Evolutionary conservation across 2,329 filamentous ascomycete species (phyloP), one percentile per base, ranked within the genome.

Genomic region (Parafenestella ontariensis): DNA sequence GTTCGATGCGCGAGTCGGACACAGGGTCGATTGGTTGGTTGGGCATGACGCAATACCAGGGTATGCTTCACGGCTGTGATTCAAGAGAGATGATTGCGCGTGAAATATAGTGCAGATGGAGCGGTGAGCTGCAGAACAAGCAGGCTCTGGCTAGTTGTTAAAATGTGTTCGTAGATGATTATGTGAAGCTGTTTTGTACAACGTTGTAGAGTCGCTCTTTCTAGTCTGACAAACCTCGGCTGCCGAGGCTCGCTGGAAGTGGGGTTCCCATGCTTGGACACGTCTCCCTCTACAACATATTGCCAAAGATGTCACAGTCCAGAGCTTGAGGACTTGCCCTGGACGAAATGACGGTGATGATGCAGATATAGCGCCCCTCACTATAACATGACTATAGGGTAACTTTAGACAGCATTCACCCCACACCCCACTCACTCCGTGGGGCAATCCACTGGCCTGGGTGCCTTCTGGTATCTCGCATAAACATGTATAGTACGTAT

Each of bases 1-100:
- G 83, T 66, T 86, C 79, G 65, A 92, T 82, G 58, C 90, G 84
- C 29, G 86, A 69, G 78, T 94, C 91, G 57, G 84, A 82, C 36
- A 82, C 83, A 18, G 81, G 80, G 46, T 76, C 74, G 58, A 94
- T 84, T 71, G 89, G 89, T 70, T 89, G 84, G 37, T 82, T 73
- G 45, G 82, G 70, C 81, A 85, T 86, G 65, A 59, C 60, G 59
- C 46, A 59, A 61, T 26, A 17, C 52, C 24, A 20, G 29, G 23
- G 36, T 34, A 15, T 34, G 15, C 15, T 31, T 31, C 28, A 10
- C 28, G 28, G 28, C 28, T 31, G 11, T 31, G 13, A 9, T 3
- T 11, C 28, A 31, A 13, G 28, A 31, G 13, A 5, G 8, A 34
- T 34, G 11, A 31, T 10, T 31, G 28, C 17, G 36, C 18, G 17